These are phyloP conservation scores for Toxicodendron radicans DNA, from an alignment of 345 rosid genomes.

Conservation along the genomic window DNA sequence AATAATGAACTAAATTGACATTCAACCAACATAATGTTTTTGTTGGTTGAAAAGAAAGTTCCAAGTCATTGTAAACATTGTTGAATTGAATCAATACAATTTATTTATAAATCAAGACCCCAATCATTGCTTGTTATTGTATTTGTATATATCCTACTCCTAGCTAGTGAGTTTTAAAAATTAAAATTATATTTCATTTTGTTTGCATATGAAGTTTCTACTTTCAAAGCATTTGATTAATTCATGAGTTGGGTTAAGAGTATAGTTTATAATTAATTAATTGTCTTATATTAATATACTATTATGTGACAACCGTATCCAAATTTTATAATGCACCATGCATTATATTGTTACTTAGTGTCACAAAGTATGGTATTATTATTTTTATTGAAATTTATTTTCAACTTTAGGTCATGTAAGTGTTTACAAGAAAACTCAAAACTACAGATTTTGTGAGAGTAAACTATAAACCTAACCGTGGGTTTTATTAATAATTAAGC, in stretches of 20 bases:
- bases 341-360: no score
- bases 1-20: neutral
- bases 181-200: no score
- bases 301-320: neutral
- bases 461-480: no score
- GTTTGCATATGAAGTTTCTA: conserved; percentile 3
- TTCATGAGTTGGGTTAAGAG: conserved; percentile 6
- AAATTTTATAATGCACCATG: neutral
- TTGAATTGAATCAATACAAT: neutral
- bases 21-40: neutral
- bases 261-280: neutral
- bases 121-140: neutral
- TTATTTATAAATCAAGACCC: neutral
- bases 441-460: no score
- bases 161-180: no score
- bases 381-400: no score
- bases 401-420: no score
- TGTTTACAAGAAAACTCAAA: no score
- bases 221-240: neutral
- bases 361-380: no score
- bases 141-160: no score
- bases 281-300: neutral
- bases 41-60: neutral
- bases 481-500: no score
- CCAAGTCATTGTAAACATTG: neutral